Evolutionary conservation across 2,329 filamentous ascomycete species (phyloP).

Genomic region (Penicillium sp.): DNA sequence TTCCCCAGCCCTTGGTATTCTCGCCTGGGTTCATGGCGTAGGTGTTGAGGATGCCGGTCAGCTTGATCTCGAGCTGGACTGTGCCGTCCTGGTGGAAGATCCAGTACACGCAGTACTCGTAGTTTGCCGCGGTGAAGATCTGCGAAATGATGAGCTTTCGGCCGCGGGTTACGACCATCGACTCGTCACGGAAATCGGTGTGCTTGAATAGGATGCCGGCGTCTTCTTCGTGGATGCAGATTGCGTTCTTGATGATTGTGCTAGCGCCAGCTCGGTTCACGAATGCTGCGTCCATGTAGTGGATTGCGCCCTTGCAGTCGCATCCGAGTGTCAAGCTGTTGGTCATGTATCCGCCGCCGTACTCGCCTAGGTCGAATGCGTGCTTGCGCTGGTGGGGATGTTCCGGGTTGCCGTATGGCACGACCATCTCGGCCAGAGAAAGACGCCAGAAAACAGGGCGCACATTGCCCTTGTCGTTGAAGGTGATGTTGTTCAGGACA

Average conservation of each 20-base stretch:
- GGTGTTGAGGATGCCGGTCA: constrained; percentile 88
- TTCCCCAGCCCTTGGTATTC: constrained; percentile 78
- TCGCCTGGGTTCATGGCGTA: constrained; percentile 73
- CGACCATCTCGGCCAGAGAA: constrained; percentile 87
- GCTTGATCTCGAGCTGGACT: constrained; percentile 80
- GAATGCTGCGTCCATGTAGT: constrained; percentile 83
- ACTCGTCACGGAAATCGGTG: constrained; percentile 85
- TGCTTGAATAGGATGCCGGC: constrained; percentile 88
- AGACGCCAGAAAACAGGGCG: constrained; percentile 80
- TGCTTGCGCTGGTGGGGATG: constrained; percentile 44
- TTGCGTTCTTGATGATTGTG: constrained; percentile 79
- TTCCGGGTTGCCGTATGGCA: constrained; percentile 55
- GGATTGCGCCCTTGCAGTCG: constrained; percentile 54
- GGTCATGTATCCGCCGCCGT: constrained; percentile 43
- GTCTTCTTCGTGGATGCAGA: constrained; percentile 93
- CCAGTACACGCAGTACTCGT: constrained; percentile 85
- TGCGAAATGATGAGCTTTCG: constrained; percentile 81
- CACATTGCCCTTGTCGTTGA: constrained; percentile 69
- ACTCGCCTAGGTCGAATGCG: constrained; percentile 42
- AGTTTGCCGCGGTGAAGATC: constrained; percentile 91
- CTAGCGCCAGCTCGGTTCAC: constrained; percentile 67
- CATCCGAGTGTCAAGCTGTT: constrained; percentile 41
- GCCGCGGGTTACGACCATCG: constrained; percentile 72
- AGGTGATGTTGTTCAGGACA: constrained; percentile 80
- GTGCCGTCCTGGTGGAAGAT: constrained; percentile 88